phyloP scores from a whole-genome alignment of 129 eudicot species.

The Flaveria ramosissima region DNA sequence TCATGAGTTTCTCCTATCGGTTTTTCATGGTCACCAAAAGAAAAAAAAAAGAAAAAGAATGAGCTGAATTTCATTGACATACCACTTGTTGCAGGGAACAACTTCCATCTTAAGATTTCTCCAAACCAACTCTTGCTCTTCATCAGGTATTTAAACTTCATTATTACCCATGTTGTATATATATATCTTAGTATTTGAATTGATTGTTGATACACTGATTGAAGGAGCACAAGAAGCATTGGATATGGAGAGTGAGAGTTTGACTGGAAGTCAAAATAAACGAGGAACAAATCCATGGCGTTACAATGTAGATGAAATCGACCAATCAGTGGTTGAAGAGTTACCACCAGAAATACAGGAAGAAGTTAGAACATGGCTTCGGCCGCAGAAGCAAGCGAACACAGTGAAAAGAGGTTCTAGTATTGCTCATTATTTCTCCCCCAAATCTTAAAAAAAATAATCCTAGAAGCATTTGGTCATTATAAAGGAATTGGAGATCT shows the following conservation, averaged over 20 bases:
- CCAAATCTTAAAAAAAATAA: slow-evolving; percentile 14
- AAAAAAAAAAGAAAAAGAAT: neutral
- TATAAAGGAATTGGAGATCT: neutral
- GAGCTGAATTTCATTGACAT: neutral
- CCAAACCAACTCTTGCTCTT: slow-evolving; percentile 40
- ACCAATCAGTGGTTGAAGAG: slow-evolving; percentile 65
- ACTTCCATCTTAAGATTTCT: slow-evolving; percentile 68
- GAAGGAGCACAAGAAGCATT: slow-evolving; percentile 33
- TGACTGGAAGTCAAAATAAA: slow-evolving; percentile 22
- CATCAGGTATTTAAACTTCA: slow-evolving; percentile 43
- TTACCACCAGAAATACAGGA: slow-evolving; percentile 76
- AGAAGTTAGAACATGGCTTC: slow-evolving; percentile 62
- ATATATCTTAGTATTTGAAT: neutral
- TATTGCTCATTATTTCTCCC: slow-evolving; percentile 72
- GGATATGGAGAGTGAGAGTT: slow-evolving; percentile 26
- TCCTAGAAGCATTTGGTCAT: neutral
- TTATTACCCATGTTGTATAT: neutral
- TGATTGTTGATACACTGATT: slow-evolving; percentile 22
- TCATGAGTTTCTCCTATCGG: neutral
- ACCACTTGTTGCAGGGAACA: slow-evolving; percentile 50
- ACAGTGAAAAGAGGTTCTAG: slow-evolving; percentile 52
- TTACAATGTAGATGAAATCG: slow-evolving; percentile 77
- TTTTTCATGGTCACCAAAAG: neutral
- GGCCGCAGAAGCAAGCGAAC: slow-evolving; percentile 61
- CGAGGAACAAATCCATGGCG: slow-evolving; percentile 48